A percentile compares a stretch with the other conserved stretches of the same genome.
phyloP scores from a whole-genome alignment of 2,329 filamentous ascomycete genomes.

The Acephala macrosclerotiorum region DNA sequence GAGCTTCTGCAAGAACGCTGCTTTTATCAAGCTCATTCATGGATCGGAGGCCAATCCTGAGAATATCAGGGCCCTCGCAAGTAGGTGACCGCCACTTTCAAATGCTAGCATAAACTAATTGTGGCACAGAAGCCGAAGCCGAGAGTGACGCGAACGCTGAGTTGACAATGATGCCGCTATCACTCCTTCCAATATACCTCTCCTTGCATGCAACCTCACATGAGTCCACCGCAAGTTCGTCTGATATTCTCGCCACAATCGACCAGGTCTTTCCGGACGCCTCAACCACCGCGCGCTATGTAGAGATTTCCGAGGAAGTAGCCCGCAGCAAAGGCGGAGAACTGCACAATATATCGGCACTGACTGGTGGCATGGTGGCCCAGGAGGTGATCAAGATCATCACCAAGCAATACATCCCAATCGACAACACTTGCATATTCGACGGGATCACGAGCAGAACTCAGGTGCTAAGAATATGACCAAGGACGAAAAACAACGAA shows the following conservation, averaged over 20 bases:
- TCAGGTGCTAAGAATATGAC: slow-evolving; percentile 42
- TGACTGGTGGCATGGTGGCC: slow-evolving; percentile 91
- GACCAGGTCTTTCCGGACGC: slow-evolving; percentile 55
- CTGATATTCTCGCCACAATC: slow-evolving; percentile 61
- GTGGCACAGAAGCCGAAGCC: slow-evolving; percentile 58
- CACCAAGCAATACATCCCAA: slow-evolving; percentile 75
- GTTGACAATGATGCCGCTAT: slow-evolving; percentile 49
- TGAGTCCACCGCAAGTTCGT: slow-evolving; percentile 51
- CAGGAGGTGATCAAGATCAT: slow-evolving; percentile 95
- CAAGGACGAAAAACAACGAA: slow-evolving; percentile 18
- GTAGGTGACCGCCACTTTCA: slow-evolving; percentile 31
- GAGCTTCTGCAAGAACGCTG: slow-evolving; percentile 93
- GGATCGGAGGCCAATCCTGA: slow-evolving; percentile 25
- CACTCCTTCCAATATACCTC: slow-evolving; percentile 74
- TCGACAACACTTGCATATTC: slow-evolving; percentile 75
- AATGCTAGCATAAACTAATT: slow-evolving; percentile 36
- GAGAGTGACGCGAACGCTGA: slow-evolving; percentile 61
- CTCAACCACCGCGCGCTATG: slow-evolving; percentile 56
- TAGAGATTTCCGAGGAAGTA: slow-evolving; percentile 68
- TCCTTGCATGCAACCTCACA: slow-evolving; percentile 65
- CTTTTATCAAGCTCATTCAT: slow-evolving; percentile 88
- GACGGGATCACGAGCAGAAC: slow-evolving; percentile 63
- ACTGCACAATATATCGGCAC: slow-evolving; percentile 88
- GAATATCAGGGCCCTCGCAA: slow-evolving; percentile 37
- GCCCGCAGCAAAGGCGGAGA: slow-evolving; percentile 83